Base-by-base conservation (phyloP, 202 grass and related monocot genomes). In the Setaria italica region DNA sequence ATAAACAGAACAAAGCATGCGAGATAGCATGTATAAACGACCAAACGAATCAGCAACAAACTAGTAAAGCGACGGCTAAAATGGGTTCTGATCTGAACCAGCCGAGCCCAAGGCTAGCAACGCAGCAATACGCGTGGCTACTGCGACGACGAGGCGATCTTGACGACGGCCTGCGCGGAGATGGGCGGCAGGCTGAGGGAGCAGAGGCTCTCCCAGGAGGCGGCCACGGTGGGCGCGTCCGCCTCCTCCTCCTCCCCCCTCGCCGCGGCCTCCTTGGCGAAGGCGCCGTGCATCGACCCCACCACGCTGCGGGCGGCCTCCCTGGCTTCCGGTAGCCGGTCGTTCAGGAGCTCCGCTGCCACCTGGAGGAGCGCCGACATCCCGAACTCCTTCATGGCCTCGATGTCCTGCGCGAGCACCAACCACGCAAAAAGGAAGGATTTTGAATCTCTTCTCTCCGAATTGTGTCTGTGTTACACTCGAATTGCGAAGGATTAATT, bases 281-380 rank as follows among this genome's bases (percentile, higher is more conserved):
- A 97, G 8, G 79, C 92, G 50, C 62, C 53, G 74, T 97, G 82
- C 33, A 91, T 66, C 8, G 90, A 91, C 56, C 73, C 74, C 35
- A 99, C 91, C 14, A 99, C 74, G 70, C 80, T 68, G 63, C 97
- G 72, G 39, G 94, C 94, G 37, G 94, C 94, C 83, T 97, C 94
- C 2, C 94, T 70, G 50, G 94, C 97, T 77, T 94, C 97, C 33
- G 97, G 94, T 67, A 99, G 84, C 84, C 92, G 84, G 86, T 99
- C 97, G 80, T 88, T 99, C 19, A 99, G 92, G 64, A 90, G 88
- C 77, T 94, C 91, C 0, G 89, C 90, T 47, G 90, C 87, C 56
- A 93, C 84, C 88, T 91, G 90, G 79, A 99, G 85, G 64, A 99
- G 82, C 64, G 85, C 72, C 8, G 88, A 69, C 64, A 94, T 54